Evolutionary conservation across 768 basidiomycete genomes (phyloP).

Genomic region (Neoboletus subvelutipes): DNA sequence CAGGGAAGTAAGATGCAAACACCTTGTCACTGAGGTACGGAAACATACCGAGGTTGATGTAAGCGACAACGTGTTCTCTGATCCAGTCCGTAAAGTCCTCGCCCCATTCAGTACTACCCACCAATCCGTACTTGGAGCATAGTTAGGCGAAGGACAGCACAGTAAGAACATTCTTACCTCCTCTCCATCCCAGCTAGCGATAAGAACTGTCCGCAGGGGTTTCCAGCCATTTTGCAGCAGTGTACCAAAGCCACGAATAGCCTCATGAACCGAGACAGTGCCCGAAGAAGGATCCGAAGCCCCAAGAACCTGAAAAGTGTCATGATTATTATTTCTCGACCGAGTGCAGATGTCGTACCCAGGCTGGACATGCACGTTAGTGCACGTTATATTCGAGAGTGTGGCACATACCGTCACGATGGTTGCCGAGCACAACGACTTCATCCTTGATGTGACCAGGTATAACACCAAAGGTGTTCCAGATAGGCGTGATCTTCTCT

Average conservation of each 20-base stretch:
- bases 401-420: slow-evolving; percentile 72
- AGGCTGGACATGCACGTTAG: slow-evolving; percentile 21
- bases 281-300: slow-evolving; percentile 58
- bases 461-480: slow-evolving; percentile 85
- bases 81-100: slow-evolving; percentile 90
- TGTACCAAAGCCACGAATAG: slow-evolving; percentile 53
- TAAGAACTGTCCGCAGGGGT: slow-evolving; percentile 66
- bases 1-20: slow-evolving; percentile 27
- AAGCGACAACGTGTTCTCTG: slow-evolving; percentile 76
- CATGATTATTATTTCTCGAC: neutral
- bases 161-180: slow-evolving; percentile 39
- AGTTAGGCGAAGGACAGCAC: neutral
- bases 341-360: slow-evolving; percentile 15
- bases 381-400: neutral
- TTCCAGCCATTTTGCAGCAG: slow-evolving; percentile 61
- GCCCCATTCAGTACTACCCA: slow-evolving; percentile 92
- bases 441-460: slow-evolving; percentile 85
- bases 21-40: slow-evolving; percentile 29
- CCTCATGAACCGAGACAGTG: slow-evolving; percentile 54
- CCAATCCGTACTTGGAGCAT: slow-evolving; percentile 53
- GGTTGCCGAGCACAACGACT: slow-evolving; percentile 83
- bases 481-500: slow-evolving; percentile 82
- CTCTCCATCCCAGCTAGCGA: slow-evolving; percentile 83
- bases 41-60: slow-evolving; percentile 71
- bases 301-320: slow-evolving; percentile 41